Base-by-base conservation (phyloP, 108 stramenopile genomes). In the Conticribra guillardii region DNA sequence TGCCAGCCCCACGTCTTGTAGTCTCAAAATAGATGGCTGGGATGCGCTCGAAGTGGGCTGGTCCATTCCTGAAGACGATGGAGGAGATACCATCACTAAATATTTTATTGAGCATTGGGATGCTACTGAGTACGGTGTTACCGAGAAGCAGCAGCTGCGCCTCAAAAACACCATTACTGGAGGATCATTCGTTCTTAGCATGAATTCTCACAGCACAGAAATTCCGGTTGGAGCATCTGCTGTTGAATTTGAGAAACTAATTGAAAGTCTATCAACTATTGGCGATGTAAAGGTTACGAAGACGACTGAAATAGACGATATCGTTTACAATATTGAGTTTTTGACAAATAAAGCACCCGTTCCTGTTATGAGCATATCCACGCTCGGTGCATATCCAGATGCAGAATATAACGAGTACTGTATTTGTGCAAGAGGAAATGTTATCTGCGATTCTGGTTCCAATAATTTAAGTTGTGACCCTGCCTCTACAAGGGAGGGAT, bases 21-120 rank as follows among this genome's bases (percentile, higher is more conserved):
- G 55, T 28, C 53, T 91, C 2, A 28, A 48, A 19, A 73, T 91
- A 24, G 69, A 54, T 17, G 83, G 61, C 2, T 85, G 82, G 81
- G 54, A 88, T 44, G 24, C 69, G 21, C 54, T 94, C 9, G 44
- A 34, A 31, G 71, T 90, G 16, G 22, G n/a, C 16, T 94, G 90
- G 83, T 54, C 57, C 9, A 45, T 69, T 16, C 91, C 93, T 0
- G 56, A 45, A 2, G 70, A 92, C 57, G 87, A 88, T 34, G 93
- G 93, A 21, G 93, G 93, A 17, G 71, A 61, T 29, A 74, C 34
- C 7, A 51, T 94, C 19, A 53, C 68, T 9, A 69, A 69, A 27
- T 94, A 91, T 75, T 67, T 63, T 44, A 80, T 94, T 19, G 84
- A 91, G 51, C 86, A 66, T 55, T 91, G 80, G 79, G 63, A 60